phyloP scores from a whole-genome alignment of 2,329 filamentous ascomycete genomes.

The Talaromyces funiculosus region DNA sequence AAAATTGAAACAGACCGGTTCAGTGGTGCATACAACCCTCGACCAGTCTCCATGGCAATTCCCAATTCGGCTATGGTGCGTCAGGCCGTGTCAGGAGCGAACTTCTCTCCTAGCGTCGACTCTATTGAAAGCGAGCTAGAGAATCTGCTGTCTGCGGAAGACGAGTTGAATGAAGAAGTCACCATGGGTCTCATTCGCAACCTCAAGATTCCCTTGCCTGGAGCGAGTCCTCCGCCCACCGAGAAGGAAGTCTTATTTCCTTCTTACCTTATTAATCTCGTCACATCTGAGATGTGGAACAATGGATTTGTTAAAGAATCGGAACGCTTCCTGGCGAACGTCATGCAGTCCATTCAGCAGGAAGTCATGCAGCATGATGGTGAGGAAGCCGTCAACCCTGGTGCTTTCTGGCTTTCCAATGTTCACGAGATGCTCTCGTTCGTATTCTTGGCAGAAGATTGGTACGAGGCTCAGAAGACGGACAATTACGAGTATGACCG shows the following conservation, averaged over 20 bases:
- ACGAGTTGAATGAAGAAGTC: conserved; percentile 93
- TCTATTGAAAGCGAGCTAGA: conserved; percentile 94
- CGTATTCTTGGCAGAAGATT: conserved; percentile 97
- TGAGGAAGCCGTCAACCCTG: conserved; percentile 93
- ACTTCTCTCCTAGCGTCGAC: conserved; percentile 75
- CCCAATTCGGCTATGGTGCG: conserved; percentile 49
- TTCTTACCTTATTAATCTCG: conserved; percentile 96
- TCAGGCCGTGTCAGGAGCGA: conserved; percentile 67
- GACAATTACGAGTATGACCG: conserved; percentile 99
- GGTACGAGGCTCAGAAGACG: conserved; percentile 98
- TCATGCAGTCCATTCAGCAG: conserved; percentile 99
- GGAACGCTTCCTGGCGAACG: conserved; percentile 95
- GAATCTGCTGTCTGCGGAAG: conserved; percentile 87
- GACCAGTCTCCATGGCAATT: conserved; percentile 93
- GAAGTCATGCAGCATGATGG: conserved; percentile 99
- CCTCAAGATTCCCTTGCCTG: conserved; percentile 89
- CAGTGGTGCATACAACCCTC: conserved; percentile 86
- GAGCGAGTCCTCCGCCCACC: conserved; percentile 78
- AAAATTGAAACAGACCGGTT: conserved; percentile 81
- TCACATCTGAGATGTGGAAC: conserved; percentile 99
- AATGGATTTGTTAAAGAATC: conserved; percentile 99
- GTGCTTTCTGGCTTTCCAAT: conserved; percentile 98
- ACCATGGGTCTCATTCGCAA: conserved; percentile 94
- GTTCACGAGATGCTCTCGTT: conserved; percentile 99
- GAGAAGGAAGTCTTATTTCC: conserved; percentile 99